Evolutionary conservation across 2,329 filamentous ascomycete species (phyloP).

Genomic region (Microcyclospora pomicola): DNA sequence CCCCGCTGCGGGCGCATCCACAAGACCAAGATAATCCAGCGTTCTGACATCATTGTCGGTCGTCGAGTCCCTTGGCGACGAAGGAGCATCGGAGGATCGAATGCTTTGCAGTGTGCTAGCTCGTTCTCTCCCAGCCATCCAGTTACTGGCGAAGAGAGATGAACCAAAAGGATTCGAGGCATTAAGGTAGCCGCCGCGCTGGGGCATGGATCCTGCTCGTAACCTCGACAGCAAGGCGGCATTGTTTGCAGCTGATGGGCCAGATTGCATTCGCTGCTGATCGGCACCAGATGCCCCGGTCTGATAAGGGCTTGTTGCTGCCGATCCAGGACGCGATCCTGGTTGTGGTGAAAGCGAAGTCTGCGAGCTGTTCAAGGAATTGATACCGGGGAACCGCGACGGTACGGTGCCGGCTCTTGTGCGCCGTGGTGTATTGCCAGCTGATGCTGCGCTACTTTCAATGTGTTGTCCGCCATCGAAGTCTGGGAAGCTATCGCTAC

Average conservation of each 20-base stretch:
- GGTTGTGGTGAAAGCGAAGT: conserved; percentile 56
- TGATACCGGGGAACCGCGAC: conserved; percentile 75
- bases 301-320: conserved; percentile 77
- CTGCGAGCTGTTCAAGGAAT: conserved; percentile 46
- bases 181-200: conserved; percentile 57
- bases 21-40: conserved; percentile 86
- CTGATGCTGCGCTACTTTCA: conserved; percentile 13
- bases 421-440: conserved; percentile 40
- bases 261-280: conserved; percentile 24
- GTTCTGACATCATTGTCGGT: conserved; percentile 85
- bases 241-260: conserved; percentile 41
- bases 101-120: conserved; percentile 83
- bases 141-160: conserved; percentile 75
- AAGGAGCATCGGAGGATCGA: conserved; percentile 72
- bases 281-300: conserved; percentile 35
- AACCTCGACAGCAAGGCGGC: conserved; percentile 71
- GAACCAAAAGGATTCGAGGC: conserved; percentile 61
- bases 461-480: conserved; percentile 40
- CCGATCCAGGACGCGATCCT: conserved; percentile 54
- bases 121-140: conserved; percentile 67
- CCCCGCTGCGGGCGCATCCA: conserved; percentile 76
- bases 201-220: conserved; percentile 86
- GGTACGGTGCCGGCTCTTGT: conserved; percentile 91
- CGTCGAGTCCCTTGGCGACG: conserved; percentile 72
- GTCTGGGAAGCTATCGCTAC: conserved; percentile 82